A percentile compares a stretch with the other conserved stretches of the same genome.
Conservation (phyloP, 192 early-diverging fungal species). For the Chytriomyces confervae region DNA sequence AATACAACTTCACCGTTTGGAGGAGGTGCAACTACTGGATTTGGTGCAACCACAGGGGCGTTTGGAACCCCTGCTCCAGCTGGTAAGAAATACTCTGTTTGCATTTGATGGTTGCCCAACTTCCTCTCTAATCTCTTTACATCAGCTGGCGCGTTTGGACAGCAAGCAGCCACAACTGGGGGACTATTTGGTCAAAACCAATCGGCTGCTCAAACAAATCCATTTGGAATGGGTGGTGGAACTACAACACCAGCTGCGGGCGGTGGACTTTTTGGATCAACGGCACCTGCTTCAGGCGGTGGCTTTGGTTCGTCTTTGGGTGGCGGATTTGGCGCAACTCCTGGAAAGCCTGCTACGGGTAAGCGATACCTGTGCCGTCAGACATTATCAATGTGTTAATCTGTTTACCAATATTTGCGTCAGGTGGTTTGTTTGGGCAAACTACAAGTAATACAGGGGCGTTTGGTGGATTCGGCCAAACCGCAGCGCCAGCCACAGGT, state of each 20-base stretch:
- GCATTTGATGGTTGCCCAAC: too few species aligned
- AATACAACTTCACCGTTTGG: conserved; percentile 43
- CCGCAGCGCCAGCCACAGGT: conserved; percentile 10
- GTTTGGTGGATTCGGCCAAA: conserved; percentile 57
- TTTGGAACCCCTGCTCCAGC: too few species aligned
- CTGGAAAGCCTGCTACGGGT: conserved; percentile 7
- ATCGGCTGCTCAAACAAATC: conserved; percentile 18
- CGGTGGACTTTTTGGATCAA: conserved; percentile 4
- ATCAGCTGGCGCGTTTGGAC: conserved; percentile 22
- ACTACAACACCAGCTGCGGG: conserved; percentile 13
- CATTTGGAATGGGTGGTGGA: neutral
- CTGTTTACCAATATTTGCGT: neutral
- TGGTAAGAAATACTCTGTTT: too few species aligned
- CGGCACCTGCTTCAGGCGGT: conserved; percentile 17
- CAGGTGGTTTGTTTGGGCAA: conserved; percentile 39
- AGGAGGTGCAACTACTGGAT: conserved; percentile 34
- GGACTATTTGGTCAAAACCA: conserved; percentile 29
- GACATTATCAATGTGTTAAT: too few species aligned
- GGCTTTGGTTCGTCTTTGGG: conserved; percentile 22
- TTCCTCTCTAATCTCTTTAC: too few species aligned
- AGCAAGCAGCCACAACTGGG: conserved; percentile 13
- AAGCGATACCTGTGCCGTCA: too few species aligned
- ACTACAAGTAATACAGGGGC: conserved; percentile 40
- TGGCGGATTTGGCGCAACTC: conserved; percentile 46
- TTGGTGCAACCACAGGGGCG: neutral